Base-by-base conservation (phyloP, 1,284 basidiomycete genomes). In the Ganoderma lingzhi region DNA sequence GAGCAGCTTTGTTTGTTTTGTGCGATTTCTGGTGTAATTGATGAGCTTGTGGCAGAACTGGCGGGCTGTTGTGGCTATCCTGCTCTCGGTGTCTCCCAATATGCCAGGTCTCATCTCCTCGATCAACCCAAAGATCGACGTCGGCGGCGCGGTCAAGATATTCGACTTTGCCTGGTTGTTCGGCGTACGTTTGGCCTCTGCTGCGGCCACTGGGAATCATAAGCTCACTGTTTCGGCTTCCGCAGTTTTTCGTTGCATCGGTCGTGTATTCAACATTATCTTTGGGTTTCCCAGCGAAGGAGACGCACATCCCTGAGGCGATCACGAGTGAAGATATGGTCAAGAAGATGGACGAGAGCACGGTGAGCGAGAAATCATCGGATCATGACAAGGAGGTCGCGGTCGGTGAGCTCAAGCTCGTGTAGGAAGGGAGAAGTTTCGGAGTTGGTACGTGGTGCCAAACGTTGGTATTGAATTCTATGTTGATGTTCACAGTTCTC, bases 131-230 rank as follows among this genome's bases (percentile, higher is more conserved):
- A 82, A 80, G 23, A 85, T 93, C 73, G 66, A 80, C 0, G 85
- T 91, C 17, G 90, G 88, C 23, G 82, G 86, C 32, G 84, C 82
- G 1, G 77, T 78, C 2, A 85, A 84, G 71, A 76, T 93, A 12
- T 93, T 89, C 75, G 86, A 91, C 74, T 84, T 93, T 71, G 88
- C 89, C 6, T 93, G 90, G 88, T 73, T 93, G 10, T 91, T 88
- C 68, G 91, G 92, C 42, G 91, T 93, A 79, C 70, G 88, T 81
- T 14, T 32, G 1, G 12, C 3, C 6, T 6, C 15, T 35, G 15
- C 15, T 56, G 53, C 17, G 0, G 15, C 32, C 10, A 17, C 5
- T 19, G 3, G 8, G 15, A 5, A 19, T 51, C 15, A 2, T 9
- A 10, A 17, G 53, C 53, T 56, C 53, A 56, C 15, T 10, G 30